Evolutionary conservation across 2,329 filamentous ascomycete genomes (phyloP), one percentile per base, ranked within the genome.

Genomic region (Fusarium xyrophilum): DNA sequence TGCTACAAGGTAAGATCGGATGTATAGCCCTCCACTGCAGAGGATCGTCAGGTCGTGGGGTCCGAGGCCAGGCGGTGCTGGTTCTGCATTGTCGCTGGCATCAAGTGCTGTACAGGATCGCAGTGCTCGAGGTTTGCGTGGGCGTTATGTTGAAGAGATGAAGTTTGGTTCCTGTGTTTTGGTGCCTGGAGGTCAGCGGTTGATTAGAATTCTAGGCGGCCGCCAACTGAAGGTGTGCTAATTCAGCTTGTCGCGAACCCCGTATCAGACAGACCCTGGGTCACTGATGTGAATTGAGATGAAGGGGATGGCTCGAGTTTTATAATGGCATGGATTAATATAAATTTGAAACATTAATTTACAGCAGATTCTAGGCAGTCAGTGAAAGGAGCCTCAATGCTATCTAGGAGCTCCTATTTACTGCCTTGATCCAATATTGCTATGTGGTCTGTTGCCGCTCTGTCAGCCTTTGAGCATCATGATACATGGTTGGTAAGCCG

Each of bases 31-130:
- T 63, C 58, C 60, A 63, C 60, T 48, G 59, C 33, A 63, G 65
- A 62, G 42, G 52, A 58, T 70, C 68, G 69, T 76, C 73, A 75
- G 67, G 71, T 71, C 65, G 71, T 69, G 69, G 73, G 67, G 68
- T 74, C 60, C 58, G 68, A 69, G 55, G 68, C 67, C 57, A 73
- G 70, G 61, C 63, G 69, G 63, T 57, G 69, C 68, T 70, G 74
- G 72, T 69, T 72, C 74, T 69, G 72, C 76, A 78, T 78, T 61
- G 64, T 76, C 64, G 70, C 74, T 69, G 64, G 63, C 67, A 63
- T 63, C 56, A 68, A 70, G 63, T 57, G 35, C 39, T 44, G 42
- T 56, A 43, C 30, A 55, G 56, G 43, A 46, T 54, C 30, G 25
- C 13, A 35, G 61, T 56, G 56, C 36, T 59, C 27, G 50, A 32